Base-by-base conservation (phyloP, 306 rosid genomes). In the Clitoria ternatea region DNA sequence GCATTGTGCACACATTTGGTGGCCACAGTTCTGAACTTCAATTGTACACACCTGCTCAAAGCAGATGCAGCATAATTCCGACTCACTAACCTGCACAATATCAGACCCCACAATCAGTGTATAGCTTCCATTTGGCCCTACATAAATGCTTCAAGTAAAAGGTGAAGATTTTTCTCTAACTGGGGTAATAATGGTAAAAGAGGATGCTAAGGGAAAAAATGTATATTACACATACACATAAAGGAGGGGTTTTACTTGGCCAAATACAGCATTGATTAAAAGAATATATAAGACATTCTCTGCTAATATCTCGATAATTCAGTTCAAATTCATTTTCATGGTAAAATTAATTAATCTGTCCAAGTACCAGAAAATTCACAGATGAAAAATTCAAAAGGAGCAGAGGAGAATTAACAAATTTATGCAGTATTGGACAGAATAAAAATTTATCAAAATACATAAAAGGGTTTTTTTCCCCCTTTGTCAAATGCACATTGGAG, bases 1-100 rank as follows among this genome's bases (percentile, higher is more conserved):
- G 84, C 99, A 94, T 49, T 94, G 96, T 17, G 99, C 97, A 82
- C 99, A 94, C 99, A 94, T 94, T 63, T 91, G 97, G 76, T 94
- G 97, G n/a, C 96, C 96, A 68, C 99, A 95, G 62, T 77, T 75
- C 23, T 89, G 90, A 59, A 95, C 96, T 78, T 95, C 99, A 56
- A 95, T 89, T 40, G 91, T 83, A 78, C 97, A 91, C 9, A 75
- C 89, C 32, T 91, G 99, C 85, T 91, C 99, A 77, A 95, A 95
- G 82, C 97, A 95, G 72, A 95, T 95, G 92, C 95, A 89, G 82
- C 97, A 95, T 52, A 85, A 56, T 53, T 91, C 97, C 7, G 88
- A 50, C 53, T 95, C 97, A 23, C 96, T 91, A 52, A 66, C 87
- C 99, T 95, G 96, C 91, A 89, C 69, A 35, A 68, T 35, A 32